These are phyloP conservation scores for Gracilaria gracilis DNA, from an alignment of 23 red algal species.

Conservation along the genomic window DNA sequence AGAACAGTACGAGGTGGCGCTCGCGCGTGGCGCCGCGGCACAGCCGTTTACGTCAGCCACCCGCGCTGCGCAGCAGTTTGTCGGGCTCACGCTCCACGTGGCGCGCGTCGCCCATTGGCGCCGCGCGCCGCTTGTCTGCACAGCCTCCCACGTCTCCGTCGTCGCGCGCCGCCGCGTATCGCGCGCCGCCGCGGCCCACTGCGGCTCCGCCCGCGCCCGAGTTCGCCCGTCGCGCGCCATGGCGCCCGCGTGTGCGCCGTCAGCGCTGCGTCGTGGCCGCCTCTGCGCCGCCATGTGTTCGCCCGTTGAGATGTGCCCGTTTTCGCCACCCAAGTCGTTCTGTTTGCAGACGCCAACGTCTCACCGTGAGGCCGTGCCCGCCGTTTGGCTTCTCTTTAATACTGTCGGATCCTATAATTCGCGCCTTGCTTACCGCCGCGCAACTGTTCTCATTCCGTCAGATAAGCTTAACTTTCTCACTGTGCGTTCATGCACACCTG, in stretches of 20 bases:
- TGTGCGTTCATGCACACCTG: no score
- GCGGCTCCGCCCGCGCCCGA: neutral
- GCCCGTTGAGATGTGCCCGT: no score
- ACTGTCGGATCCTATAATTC: no score
- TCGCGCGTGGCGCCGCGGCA: no score
- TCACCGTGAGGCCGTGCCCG: no score
- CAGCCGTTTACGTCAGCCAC: no score
- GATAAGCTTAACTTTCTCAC: no score
- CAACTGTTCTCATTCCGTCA: no score
- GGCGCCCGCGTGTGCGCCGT: neutral
- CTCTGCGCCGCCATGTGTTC: no score
- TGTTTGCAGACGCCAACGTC: no score
- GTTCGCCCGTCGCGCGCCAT: neutral
- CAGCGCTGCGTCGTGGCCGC: neutral
- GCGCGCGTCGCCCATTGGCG: neutral
- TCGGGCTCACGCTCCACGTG: conserved; percentile 31
- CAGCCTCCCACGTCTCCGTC: neutral
- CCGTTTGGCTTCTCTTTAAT: neutral
- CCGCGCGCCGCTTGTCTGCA: neutral
- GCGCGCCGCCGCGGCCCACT: neutral
- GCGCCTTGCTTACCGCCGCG: no score
- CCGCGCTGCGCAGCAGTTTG: neutral
- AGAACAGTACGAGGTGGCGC: neutral
- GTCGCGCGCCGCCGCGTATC: neutral
- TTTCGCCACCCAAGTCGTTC: no score